Percentiles rank a stretch among this genome's conserved stretches.
phyloP scores from a whole-genome alignment of 192 early-diverging fungal species.

The Podila horticola region DNA sequence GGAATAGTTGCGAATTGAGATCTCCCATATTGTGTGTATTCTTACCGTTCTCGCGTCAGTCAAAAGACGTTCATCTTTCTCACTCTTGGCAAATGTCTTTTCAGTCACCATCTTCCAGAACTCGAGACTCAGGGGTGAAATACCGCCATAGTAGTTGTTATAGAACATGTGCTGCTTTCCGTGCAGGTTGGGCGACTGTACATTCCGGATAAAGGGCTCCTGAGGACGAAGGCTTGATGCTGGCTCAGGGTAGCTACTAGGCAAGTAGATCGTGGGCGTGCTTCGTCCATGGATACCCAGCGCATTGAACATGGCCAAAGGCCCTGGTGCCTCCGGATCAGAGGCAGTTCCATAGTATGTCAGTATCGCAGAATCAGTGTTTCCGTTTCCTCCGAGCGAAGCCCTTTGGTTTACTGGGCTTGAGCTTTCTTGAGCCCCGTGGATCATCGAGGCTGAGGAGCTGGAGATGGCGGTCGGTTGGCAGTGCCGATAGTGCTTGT shows the following conservation, averaged over 20 bases:
- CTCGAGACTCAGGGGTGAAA: slow-evolving; percentile 52
- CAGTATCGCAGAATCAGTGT: not conserved
- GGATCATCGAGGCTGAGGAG: slow-evolving; percentile 19
- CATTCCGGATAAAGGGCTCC: slow-evolving; percentile 36
- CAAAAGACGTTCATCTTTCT: slow-evolving; percentile 62
- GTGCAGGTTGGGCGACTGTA: slow-evolving; percentile 27
- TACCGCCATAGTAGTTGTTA: slow-evolving; percentile 36
- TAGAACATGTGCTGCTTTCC: slow-evolving; percentile 32
- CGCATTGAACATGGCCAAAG: slow-evolving; percentile 28
- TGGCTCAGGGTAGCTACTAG: slow-evolving; percentile 26
- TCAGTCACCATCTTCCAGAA: slow-evolving; percentile 64
- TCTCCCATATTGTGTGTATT: not conserved
- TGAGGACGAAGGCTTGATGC: slow-evolving; percentile 29
- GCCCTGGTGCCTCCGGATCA: slow-evolving; percentile 12
- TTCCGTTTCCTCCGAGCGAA: not conserved
- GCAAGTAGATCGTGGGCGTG: slow-evolving; percentile 39
- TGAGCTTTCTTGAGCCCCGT: slow-evolving; percentile 7
- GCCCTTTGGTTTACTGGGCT: not conserved
- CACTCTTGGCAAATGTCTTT: slow-evolving; percentile 64
- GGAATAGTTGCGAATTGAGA: slow-evolving; percentile 36
- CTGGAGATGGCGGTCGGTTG: slow-evolving; percentile 5
- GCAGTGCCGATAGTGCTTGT: slow-evolving; percentile 53
- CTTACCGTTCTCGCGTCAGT: slow-evolving; percentile 58
- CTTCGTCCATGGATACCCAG: slow-evolving; percentile 30
- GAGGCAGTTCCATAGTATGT: slow-evolving; percentile 5